A percentile compares a stretch with the other conserved stretches of the same genome.
Conservation (phyloP, 164 flowering plant genomes). For the Cinnamomum chago region DNA sequence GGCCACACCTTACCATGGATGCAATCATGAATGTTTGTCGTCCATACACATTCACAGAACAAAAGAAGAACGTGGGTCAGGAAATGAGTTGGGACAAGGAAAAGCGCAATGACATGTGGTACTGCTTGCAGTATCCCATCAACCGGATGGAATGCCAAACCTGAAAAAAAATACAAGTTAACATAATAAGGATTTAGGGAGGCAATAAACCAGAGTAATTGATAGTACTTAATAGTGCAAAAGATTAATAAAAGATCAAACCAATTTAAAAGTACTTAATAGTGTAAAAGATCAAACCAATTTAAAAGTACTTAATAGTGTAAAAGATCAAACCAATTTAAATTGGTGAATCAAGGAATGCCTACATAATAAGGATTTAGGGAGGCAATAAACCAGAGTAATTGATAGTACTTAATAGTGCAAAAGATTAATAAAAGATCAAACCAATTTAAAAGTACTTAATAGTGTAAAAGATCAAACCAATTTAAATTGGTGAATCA, state of each 20-base stretch:
- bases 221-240: not conserved
- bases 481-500: not conserved
- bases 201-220: not conserved
- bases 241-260: too few relatives aligned
- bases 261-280: not conserved
- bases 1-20: slow-evolving; percentile 88
- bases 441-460: not conserved
- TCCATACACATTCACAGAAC: slow-evolving; percentile 82
- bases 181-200: slow-evolving; percentile 1
- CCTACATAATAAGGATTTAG: too few relatives aligned
- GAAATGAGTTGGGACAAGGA: slow-evolving; percentile 75
- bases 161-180: slow-evolving; percentile 28
- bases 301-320: too few relatives aligned
- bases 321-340: too few relatives aligned
- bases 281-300: not conserved
- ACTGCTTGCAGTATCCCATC: slow-evolving; percentile 93
- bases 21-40: slow-evolving; percentile 95
- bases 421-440: too few relatives aligned
- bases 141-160: slow-evolving; percentile 92
- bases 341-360: not conserved
- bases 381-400: not conserved
- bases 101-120: slow-evolving; percentile 82
- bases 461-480: not conserved
- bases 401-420: not conserved
- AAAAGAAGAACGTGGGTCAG: slow-evolving; percentile 64